Base-by-base conservation (phyloP, 192 early-diverging fungal genomes). In the Obelidium mucronatum region DNA sequence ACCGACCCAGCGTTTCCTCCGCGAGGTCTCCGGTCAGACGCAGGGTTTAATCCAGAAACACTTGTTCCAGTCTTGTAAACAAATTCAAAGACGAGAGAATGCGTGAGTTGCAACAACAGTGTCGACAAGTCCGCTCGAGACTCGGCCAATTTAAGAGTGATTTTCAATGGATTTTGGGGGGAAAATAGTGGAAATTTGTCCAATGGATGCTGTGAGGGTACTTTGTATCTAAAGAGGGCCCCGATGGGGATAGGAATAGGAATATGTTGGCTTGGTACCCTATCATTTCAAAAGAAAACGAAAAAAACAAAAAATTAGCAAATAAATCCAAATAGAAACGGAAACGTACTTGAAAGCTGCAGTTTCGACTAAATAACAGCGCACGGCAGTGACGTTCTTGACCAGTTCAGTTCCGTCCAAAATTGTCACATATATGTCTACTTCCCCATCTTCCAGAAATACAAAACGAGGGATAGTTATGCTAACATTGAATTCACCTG, bases 21-120 rank as follows among this genome's bases (percentile, higher is more conserved):
- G 22, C 69, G 54, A 17, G 48, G 11, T n/a, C n/a, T n/a, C 13
- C 52, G 42, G 15, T 52, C 17, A 17, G 67, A 24, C 15, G 33
- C 33, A 3, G 42, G 40, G 22, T n/a, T 30, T 26, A 40, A 6
- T 6, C 36, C 34, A 2, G 56, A 55, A 4, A 30, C 56, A 6
- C 53, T 58, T 40, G 69, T 40, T 31, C 69, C 69, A 2, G 36
- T 72, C 37, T 72, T 72, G 28, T 72, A 72, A 19, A 72, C 69
- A 24, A 72, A 72, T 59, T 72, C 69, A 37, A 72, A 72, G 17
- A 72, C 69, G 69, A 72, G 69, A 13, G 69, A 72, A 37, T 72
- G 69, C 15, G 51, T 72, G 30, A 72, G 54, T 72, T 72, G 69
- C 19, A 72, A 54, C 15, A 72, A 33, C 11, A 39, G 19, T 2